These are phyloP conservation scores for Coccomyxa subellipsoidea DNA, from an alignment of 163 green algal genomes.

Conservation along the genomic window DNA sequence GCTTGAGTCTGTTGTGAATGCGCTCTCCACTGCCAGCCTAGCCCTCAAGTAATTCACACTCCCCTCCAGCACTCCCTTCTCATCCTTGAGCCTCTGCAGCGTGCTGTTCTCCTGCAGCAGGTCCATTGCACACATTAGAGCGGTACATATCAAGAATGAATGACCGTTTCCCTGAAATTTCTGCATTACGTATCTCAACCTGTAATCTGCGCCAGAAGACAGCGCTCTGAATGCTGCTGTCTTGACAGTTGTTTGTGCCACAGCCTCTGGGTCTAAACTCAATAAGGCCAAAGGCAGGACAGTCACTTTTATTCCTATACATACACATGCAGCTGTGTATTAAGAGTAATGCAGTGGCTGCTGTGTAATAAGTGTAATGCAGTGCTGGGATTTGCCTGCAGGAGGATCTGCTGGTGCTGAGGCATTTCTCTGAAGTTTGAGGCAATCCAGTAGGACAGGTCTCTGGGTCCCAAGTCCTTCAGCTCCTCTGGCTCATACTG, in stretches of 20 bases:
- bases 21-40: slow-evolving; percentile 13
- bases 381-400: neutral
- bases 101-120: slow-evolving; percentile 13
- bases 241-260: too few relatives aligned
- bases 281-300: too few relatives aligned
- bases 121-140: neutral
- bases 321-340: too few relatives aligned
- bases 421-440: slow-evolving; percentile 27
- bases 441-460: slow-evolving; percentile 38
- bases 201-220: too few relatives aligned
- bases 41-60: slow-evolving; percentile 21
- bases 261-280: too few relatives aligned
- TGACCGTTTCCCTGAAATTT: neutral
- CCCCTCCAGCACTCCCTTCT: slow-evolving; percentile 16
- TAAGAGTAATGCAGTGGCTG: too few relatives aligned
- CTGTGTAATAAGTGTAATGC: too few relatives aligned
- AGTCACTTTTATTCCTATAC: too few relatives aligned
- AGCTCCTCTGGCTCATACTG: slow-evolving; percentile 24
- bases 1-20: slow-evolving; percentile 6
- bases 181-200: too few relatives aligned
- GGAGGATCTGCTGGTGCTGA: slow-evolving; percentile 32
- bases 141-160: neutral
- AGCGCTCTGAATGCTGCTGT: too few relatives aligned
- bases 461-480: slow-evolving; percentile 11
- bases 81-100: slow-evolving; percentile 1